A percentile compares a stretch with the other conserved stretches of the same genome.
phyloP scores from a whole-genome alignment of 768 basidiomycete genomes.

The Hygrophorus pudorinus region DNA sequence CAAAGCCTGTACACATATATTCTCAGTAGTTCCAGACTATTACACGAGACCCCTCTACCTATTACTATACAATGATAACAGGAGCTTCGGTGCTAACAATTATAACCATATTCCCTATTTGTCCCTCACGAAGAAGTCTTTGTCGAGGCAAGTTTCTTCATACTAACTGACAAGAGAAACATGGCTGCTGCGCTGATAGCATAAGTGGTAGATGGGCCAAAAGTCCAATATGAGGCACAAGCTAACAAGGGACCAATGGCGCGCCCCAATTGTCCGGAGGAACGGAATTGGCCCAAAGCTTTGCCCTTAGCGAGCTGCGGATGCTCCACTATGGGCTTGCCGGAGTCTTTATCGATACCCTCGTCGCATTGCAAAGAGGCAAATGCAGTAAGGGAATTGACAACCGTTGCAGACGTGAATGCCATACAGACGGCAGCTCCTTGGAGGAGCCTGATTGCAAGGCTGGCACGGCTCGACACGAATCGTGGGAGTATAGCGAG shows the following conservation, averaged over 20 bases:
- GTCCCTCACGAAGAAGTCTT: slow-evolving; percentile 20
- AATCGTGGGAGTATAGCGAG: slow-evolving; percentile 64
- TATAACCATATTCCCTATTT: too few relatives aligned
- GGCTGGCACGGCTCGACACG: slow-evolving; percentile 26
- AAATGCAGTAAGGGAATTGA: slow-evolving; percentile 84
- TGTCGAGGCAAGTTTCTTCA: slow-evolving; percentile 39
- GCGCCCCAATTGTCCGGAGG: slow-evolving; percentile 88
- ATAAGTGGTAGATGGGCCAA: slow-evolving; percentile 77
- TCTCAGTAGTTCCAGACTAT: neutral
- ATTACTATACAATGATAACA: neutral
- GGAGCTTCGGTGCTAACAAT: neutral
- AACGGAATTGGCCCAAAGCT: slow-evolving; percentile 10
- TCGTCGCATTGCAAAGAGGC: slow-evolving; percentile 91
- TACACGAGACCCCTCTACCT: neutral
- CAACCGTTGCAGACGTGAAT: slow-evolving; percentile 92
- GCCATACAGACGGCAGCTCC: slow-evolving; percentile 78
- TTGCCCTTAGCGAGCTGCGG: slow-evolving; percentile 68
- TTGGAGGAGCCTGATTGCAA: slow-evolving; percentile 47
- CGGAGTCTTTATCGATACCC: slow-evolving; percentile 41
- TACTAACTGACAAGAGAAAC: slow-evolving; percentile 44
- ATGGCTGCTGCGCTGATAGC: slow-evolving; percentile 53
- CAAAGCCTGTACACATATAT: neutral
- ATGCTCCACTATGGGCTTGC: slow-evolving; percentile 44
- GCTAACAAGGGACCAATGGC: slow-evolving; percentile 89
- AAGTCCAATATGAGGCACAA: slow-evolving; percentile 83